Percentiles rank a stretch among this genome's conserved stretches.
These are phyloP conservation scores for Beverwykella pulmonaria DNA, from an alignment of 495 filamentous ascomycete genomes.

Conservation along the genomic window DNA sequence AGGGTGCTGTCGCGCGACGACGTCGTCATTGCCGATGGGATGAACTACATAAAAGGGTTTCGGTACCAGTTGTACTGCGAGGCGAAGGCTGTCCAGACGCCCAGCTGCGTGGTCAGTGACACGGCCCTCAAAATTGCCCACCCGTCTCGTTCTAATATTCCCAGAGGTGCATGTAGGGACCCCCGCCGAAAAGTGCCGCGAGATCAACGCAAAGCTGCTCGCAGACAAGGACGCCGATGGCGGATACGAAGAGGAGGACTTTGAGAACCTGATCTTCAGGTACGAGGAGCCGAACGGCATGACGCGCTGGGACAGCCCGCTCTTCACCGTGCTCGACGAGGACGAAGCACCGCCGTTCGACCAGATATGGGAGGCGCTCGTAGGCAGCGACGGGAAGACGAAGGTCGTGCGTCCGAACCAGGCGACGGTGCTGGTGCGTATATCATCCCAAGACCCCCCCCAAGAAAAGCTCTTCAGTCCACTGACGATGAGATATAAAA, in stretches of 20 bases:
- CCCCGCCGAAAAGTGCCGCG: constrained; percentile 65
- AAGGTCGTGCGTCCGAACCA: constrained; percentile 71
- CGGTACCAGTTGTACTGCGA: constrained; percentile 96
- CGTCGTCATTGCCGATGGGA: constrained; percentile 84
- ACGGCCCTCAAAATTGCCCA: background rate
- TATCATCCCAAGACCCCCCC: no score
- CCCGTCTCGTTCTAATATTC: constrained; percentile 15
- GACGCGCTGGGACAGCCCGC: constrained; percentile 90
- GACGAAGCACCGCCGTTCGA: constrained; percentile 69
- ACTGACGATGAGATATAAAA: constrained; percentile 42
- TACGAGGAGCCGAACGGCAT: constrained; percentile 97
- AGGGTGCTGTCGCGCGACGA: constrained; percentile 74
- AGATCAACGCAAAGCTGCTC: constrained; percentile 57
- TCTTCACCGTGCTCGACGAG: constrained; percentile 84
- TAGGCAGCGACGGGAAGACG: constrained; percentile 57
- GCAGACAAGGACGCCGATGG: constrained; percentile 35
- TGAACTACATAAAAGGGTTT: constrained; percentile 98
- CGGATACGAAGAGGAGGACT: constrained; percentile 59
- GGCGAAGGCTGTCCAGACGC: constrained; percentile 81
- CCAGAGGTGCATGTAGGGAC: constrained; percentile 77
- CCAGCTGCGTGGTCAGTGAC: constrained; percentile 72
- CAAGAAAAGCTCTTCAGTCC: constrained; percentile 5
- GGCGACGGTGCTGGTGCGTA: constrained; percentile 69
- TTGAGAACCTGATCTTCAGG: constrained; percentile 91
- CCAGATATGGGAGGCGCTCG: constrained; percentile 79